Evolutionary conservation across 352 stramenopile species (phyloP), one percentile per base, ranked within the genome.

Genomic region (Phytophthora pseudosyringae): DNA sequence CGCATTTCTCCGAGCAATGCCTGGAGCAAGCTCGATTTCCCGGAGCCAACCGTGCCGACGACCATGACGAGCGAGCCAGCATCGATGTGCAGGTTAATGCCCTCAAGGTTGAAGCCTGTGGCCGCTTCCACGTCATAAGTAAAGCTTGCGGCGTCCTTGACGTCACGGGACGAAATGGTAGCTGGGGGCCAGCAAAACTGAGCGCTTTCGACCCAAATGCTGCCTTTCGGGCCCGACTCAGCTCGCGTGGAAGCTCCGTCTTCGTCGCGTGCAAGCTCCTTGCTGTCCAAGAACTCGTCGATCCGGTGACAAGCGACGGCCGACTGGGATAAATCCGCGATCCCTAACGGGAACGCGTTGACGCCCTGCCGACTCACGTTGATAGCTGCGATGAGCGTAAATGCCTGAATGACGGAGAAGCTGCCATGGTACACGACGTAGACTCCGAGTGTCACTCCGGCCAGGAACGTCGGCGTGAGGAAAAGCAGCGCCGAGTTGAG

Each of bases 401-500:
- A 88, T 2, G 72, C 72, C 21, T 84, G 74, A 13, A 80, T 84
- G 11, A 88, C 76, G 0, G 74, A 75, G 26, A 88, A 59, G 4
- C 46, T 62, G 15, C 67, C 75, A 31, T 74, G 54, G 3, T 77
- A 63, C 3, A 68, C 38, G n/a, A 90, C 53, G 59, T 78, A 82
- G 3, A 88, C 71, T 8, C 65, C 75, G 11, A 87, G 38, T 5
- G 71, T 80, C 18, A 84, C 59, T 0, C 69, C 76, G 10, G 64
- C 67, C 7, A 88, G 51, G 29, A 87, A 67, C 12, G 75, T 71
- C 1, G 78, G 70, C n/a, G 70, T 81, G 21, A 88, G 69, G 38
- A 88, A 83, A 3, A 88, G 57, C 63, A 86, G 43, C 35, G 76
- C 71, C 21, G 76, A 82, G 73, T 90, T 91, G 36, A 88, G 50